Percentiles rank a stretch among this genome's conserved stretches.
Evolutionary conservation across 2,329 filamentous ascomycete species (phyloP).

Genomic region (Hypoxylon sp.): DNA sequence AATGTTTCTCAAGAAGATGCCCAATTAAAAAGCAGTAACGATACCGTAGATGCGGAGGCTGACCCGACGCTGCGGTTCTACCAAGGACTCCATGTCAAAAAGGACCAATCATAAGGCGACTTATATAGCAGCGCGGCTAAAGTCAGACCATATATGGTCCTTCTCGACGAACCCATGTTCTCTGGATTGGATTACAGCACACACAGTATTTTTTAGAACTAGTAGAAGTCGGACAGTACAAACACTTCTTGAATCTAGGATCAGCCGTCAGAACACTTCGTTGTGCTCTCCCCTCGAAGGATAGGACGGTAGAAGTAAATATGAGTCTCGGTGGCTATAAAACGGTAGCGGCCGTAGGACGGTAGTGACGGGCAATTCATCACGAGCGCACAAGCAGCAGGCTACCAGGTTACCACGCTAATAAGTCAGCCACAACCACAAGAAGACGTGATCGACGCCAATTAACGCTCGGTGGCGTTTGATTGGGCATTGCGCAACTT

Average conservation of each 20-base stretch:
- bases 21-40: slow-evolving; percentile 19
- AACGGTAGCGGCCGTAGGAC: slow-evolving; percentile 4
- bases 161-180: slow-evolving; percentile 22
- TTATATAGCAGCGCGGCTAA: slow-evolving; percentile 37
- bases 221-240: slow-evolving; percentile 12
- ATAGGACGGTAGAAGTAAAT: background rate
- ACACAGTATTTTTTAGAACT: slow-evolving; percentile 14
- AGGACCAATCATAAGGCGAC: slow-evolving; percentile 28
- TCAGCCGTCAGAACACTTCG: background rate
- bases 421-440: slow-evolving; percentile 15
- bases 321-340: background rate
- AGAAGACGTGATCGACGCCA: slow-evolving; percentile 11
- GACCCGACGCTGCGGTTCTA: slow-evolving; percentile 38
- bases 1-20: slow-evolving; percentile 10
- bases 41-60: slow-evolving; percentile 19
- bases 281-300: background rate
- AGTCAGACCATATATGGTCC: slow-evolving; percentile 28
- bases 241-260: slow-evolving; percentile 22
- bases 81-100: slow-evolving; percentile 18
- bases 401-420: background rate
- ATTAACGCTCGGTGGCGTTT: slow-evolving; percentile 15
- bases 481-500: slow-evolving; percentile 18
- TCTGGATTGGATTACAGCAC: slow-evolving; percentile 7
- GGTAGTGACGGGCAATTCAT: background rate
- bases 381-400: slow-evolving; percentile 21